Evolutionary conservation across 2,329 filamentous ascomycete genomes (phyloP).

Genomic region (Epicoccum sorghinum): DNA sequence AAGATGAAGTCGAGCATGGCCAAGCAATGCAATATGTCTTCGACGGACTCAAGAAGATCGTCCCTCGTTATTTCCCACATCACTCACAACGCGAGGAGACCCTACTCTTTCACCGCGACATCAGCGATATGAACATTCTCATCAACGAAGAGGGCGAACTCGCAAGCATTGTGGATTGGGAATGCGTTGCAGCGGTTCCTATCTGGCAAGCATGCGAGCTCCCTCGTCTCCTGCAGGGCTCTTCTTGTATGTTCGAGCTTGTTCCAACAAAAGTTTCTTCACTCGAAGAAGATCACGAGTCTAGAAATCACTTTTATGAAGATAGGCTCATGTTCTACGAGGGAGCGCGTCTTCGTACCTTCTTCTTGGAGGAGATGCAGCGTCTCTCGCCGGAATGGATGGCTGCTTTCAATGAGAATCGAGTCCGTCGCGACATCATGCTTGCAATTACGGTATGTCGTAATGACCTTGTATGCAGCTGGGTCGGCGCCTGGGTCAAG

Average conservation of each 20-base stretch:
- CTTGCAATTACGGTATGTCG: neutral
- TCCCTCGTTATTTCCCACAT: neutral
- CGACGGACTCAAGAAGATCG: neutral
- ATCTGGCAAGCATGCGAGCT: neutral
- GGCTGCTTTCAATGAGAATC: neutral
- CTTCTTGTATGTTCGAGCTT: too few relatives aligned
- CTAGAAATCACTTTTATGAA: neutral
- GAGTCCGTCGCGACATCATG: neutral
- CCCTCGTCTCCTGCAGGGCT: neutral
- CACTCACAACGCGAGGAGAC: neutral
- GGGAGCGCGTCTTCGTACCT: neutral
- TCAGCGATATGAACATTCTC: neutral
- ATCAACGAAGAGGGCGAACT: neutral
- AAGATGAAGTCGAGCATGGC: neutral
- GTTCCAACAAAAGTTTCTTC: too few relatives aligned
- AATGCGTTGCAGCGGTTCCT: neutral
- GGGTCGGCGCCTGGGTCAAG: neutral
- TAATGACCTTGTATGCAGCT: neutral
- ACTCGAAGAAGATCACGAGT: too few relatives aligned
- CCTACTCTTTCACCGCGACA: neutral
- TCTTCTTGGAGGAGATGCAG: neutral
- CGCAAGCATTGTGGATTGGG: neutral
- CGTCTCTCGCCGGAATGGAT: neutral
- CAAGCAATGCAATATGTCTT: neutral
- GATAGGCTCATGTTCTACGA: neutral